Evolutionary conservation across 331 rosid genomes (phyloP), one percentile per base, ranked within the genome.

Genomic region (Malus hybrid): DNA sequence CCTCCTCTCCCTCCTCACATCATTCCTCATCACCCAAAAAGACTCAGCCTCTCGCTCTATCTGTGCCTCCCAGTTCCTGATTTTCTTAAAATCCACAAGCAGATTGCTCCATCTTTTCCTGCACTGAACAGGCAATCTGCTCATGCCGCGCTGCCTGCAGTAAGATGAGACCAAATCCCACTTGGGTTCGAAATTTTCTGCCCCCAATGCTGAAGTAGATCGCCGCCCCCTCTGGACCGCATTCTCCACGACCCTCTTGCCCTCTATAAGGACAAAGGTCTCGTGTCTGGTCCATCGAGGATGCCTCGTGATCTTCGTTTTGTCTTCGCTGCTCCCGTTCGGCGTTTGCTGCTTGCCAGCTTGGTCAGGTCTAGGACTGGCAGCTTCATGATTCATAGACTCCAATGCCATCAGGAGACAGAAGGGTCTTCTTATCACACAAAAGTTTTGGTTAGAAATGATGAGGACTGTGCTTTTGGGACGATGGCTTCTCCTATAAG

Each of bases 1-100:
- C 6, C 79, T 89, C 67, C 69, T 85, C 10, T 83, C 91, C 64
- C 78, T 87, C 84, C 87, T 72, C 48, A 39, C 65, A 73, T 85
- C 86, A 44, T 83, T 88, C 44, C 84, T 86, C 93, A 86, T 88
- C 69, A 81, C 39, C 90, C 87, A 89, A 75, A 85, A 89, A 0
- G 90, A 88, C 39, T 79, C 87, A 1, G 72, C 39, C 60, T 81
- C 84, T 1, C 67, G 81, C 62, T 83, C 77, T 4, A 50, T 14
- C 7, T 14, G 15, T 0, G 84, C 31, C 34, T 89, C 89, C 88
- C 91, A 85, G 59, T 78, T 89, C 80, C 83, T 83, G 46, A 89
- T 87, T 15, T 77, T 77, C 76, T 70, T 77, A 15, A 75, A 75
- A 54, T 75, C 79, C 36, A 75, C 79, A 33, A 75, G 66, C 36